Base-by-base conservation (phyloP, 2,329 filamentous ascomycete species). In the Berkeleyomyces rouxiae region DNA sequence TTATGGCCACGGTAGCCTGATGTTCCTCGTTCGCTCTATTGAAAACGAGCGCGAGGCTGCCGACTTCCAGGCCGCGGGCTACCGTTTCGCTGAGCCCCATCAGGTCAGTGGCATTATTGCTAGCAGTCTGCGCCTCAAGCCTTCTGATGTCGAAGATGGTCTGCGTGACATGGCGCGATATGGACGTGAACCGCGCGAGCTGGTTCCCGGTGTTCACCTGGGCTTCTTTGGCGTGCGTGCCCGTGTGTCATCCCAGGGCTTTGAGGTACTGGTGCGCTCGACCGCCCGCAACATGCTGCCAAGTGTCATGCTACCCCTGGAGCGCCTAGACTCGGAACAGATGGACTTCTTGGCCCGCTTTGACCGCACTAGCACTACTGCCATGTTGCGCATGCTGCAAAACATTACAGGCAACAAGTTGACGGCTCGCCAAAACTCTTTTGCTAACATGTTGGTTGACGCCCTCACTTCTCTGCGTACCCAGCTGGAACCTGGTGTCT, bases 21-120 rank as follows among this genome's bases (percentile, higher is more conserved):
- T 96, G 71, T 90, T 95, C 68, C 79, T 95, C 7, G 85, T 90
- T 4, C 86, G 84, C 9, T 79, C 79, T 51, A 77, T 87, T 9
- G 87, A 90, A 43, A 77, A 81, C 0, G 78, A 82, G 60, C 79
- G 79, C 37, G 51, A 64, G 5, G 63, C 59, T 23, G 43, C 23
- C 3, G 53, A 64, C 31, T 77, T 95, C 11, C 80, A 85, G 66
- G 82, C 87, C 1, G 76, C 81, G 9, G 90, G 90, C 0, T 95
- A 85, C 71, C 82, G 87, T n/a, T 95, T 95, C 68, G 87, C 87
- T 2, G 79, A 82, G 42, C 74, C 84, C 10, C 79, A 79, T 63
- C 83, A 90, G 65, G 85, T 95, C 37, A 79, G 82, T 10, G 78
- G 81, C 16, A 81, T 82, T 49, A 82, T 95, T 66, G 81, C 85